Evolutionary conservation across 2,329 filamentous ascomycete genomes (phyloP).

Genomic region (Epicoccum sorghinum): DNA sequence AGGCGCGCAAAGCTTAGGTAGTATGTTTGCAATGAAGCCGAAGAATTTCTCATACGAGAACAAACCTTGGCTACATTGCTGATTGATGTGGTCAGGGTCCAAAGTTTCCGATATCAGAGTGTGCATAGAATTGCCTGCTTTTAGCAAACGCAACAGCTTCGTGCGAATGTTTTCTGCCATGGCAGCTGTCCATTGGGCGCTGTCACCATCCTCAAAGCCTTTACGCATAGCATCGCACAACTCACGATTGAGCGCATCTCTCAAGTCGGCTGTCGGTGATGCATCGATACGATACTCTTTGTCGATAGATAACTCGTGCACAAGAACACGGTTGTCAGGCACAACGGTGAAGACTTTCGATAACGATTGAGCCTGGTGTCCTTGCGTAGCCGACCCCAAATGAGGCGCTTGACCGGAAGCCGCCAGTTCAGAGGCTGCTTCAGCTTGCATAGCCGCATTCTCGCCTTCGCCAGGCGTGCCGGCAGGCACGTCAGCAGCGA

Average conservation of each 20-base stretch:
- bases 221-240: slow-evolving; percentile 67
- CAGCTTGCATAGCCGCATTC: slow-evolving; percentile 45
- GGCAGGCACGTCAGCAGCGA: slow-evolving; percentile 56
- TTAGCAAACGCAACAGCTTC: slow-evolving; percentile 74
- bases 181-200: slow-evolving; percentile 70
- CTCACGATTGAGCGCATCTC: slow-evolving; percentile 65
- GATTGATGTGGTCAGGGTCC: slow-evolving; percentile 72
- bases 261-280: slow-evolving; percentile 60
- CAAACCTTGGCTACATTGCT: slow-evolving; percentile 71
- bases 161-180: slow-evolving; percentile 74
- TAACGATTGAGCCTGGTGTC: slow-evolving; percentile 53
- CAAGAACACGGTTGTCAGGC: slow-evolving; percentile 74
- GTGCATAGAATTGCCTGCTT: slow-evolving; percentile 74
- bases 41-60: slow-evolving; percentile 87
- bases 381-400: slow-evolving; percentile 26
- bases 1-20: slow-evolving; percentile 81
- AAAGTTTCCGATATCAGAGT: slow-evolving; percentile 76
- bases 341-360: slow-evolving; percentile 64
- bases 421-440: slow-evolving; percentile 40
- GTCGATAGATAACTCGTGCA: slow-evolving; percentile 81
- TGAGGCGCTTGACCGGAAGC: slow-evolving; percentile 24
- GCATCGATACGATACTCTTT: slow-evolving; percentile 74
- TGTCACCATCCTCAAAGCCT: slow-evolving; percentile 67
- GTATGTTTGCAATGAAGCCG: slow-evolving; percentile 72
- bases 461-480: slow-evolving; percentile 35